phyloP scores from a whole-genome alignment of 2,329 filamentous ascomycete species.

The Pyricularia grisea region DNA sequence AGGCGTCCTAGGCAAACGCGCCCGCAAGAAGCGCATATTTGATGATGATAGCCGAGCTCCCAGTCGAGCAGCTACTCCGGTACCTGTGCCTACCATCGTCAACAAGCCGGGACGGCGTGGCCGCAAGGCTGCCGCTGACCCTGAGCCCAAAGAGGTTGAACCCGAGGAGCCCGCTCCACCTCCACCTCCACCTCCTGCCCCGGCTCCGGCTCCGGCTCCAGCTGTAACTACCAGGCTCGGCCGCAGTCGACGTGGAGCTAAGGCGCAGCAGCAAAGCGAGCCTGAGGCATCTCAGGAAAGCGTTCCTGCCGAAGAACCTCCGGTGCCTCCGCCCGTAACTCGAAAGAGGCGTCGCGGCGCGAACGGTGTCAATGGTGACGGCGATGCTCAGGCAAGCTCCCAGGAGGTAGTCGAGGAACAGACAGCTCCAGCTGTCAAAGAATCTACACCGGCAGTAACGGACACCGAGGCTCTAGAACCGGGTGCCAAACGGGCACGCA shows the following conservation, averaged over 20 bases:
- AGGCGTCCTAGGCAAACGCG: constrained; percentile 37
- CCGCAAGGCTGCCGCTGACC: neutral
- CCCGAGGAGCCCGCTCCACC: neutral
- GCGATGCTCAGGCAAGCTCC: neutral
- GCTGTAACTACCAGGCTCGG: neutral
- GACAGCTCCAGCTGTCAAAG: neutral
- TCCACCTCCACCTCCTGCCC: neutral
- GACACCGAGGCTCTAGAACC: constrained; percentile 1
- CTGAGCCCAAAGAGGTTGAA: neutral
- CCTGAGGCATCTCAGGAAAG: neutral
- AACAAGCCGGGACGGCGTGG: constrained; percentile 7
- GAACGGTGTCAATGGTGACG: neutral
- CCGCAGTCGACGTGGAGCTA: neutral
- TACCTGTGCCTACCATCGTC: constrained; percentile 12
- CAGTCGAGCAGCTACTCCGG: constrained; percentile 44
- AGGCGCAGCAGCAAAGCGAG: neutral
- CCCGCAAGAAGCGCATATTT: constrained; percentile 42
- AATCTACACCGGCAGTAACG: neutral
- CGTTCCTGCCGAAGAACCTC: neutral
- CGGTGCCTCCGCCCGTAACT: neutral
- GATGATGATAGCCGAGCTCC: constrained; percentile 40
- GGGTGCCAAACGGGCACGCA: constrained; percentile 1
- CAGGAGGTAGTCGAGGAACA: neutral
- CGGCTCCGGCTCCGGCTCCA: neutral
- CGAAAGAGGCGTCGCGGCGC: constrained; percentile 3